phyloP scores from a whole-genome alignment of 1,139 yeast genomes.

The Taphrina populina region DNA sequence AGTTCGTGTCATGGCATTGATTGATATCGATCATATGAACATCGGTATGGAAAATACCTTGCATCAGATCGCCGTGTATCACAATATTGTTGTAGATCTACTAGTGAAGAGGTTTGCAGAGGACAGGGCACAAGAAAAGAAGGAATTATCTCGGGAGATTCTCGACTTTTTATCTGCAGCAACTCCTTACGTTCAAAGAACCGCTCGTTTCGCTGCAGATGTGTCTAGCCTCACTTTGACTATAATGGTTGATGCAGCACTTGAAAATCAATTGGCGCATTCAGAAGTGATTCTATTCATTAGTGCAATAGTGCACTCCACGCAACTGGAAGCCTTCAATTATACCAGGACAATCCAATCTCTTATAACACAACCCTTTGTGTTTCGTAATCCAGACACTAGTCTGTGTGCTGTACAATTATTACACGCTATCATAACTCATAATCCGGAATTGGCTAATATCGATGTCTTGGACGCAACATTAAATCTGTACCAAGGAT shows the following conservation, averaged over 20 bases:
- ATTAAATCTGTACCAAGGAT: conserved; percentile 12
- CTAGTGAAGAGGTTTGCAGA: conserved; percentile 33
- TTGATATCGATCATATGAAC: too few species aligned
- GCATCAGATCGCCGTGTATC: too few species aligned
- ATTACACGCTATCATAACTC: conserved; percentile 3
- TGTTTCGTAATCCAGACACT: neutral
- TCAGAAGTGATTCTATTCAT: conserved; percentile 15
- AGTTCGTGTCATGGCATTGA: too few species aligned
- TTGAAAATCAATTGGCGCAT: conserved; percentile 25
- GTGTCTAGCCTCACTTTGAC: conserved; percentile 1
- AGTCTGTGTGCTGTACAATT: neutral
- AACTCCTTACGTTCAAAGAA: neutral
- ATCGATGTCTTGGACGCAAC: conserved; percentile 16
- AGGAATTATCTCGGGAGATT: neutral
- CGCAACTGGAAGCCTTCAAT: conserved; percentile 4
- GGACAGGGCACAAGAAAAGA: conserved; percentile 23
- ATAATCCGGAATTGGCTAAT: conserved; percentile 3
- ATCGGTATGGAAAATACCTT: too few species aligned
- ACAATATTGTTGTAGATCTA: neutral
- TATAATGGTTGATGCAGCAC: conserved; percentile 31
- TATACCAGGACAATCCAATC: conserved; percentile 19
- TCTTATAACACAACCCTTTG: neutral
- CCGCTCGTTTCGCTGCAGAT: neutral
- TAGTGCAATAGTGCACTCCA: conserved; percentile 2
- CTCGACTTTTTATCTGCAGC: neutral